Base-by-base conservation (phyloP, 345 rosid species). In the Lumnitzera littorea region DNA sequence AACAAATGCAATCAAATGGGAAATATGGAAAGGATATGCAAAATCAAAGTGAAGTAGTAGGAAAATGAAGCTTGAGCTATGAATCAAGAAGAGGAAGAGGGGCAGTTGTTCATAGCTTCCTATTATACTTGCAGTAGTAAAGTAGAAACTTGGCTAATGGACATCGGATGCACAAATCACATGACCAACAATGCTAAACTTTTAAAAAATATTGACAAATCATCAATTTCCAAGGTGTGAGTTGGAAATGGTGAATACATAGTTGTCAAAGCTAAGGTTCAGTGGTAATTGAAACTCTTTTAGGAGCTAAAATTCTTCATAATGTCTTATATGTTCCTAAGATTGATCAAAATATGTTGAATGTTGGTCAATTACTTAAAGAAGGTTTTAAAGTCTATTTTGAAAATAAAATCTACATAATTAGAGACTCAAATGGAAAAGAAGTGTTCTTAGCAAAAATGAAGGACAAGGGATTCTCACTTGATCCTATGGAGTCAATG, bases 291-390 rank as follows among this genome's bases (percentile, higher is more conserved):
- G 43, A 36, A 36, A 36, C 43, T 36, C 10, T 4, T 36, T 36
- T 9, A 36, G 10, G 43, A 36, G 48, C 48, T 13, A 70, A 53
- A 12, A 11, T 49, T 2, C 53, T 64, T 27, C 1, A 0, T 13
- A 10, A 70, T 58, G 53, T 64, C 5, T 12, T 70, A 0, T 70
- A 48, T 54, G 57, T 70, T 2, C 57, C 24, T 17, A 15, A 48
- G 0, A 23, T 64, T 1, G 61, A 59, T 58, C 48, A 70, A 43
- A 70, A 64, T 11, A 16, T 64, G 15, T 43, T 70, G 3, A 60
- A 57, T 50, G 53, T 70, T 20, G 65, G 64, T 0, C 47, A 58
- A 6, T 16, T 63, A 12, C 2, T 47, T 12, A 17, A 63, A 13
- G 53, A 59, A 20, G 64, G 56, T 0, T 70, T 13, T 13, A 47